A percentile compares a stretch with the other conserved stretches of the same genome.
Evolutionary conservation across 148 eudicot species (phyloP).

Genomic region (Chenopodium suecicum): DNA sequence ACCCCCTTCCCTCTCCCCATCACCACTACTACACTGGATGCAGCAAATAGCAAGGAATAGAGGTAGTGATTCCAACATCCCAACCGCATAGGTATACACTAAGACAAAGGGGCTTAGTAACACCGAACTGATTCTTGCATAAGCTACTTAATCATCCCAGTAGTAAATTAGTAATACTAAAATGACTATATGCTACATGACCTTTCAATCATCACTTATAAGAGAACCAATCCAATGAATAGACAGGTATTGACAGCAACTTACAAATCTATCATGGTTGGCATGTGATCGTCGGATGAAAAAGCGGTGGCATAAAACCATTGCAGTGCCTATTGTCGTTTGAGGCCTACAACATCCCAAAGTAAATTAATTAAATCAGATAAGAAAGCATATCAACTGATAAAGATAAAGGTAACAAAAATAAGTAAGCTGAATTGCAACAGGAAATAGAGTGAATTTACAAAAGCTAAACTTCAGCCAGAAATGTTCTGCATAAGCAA

Average conservation of each 20-base stretch:
- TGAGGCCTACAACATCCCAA: conserved; percentile 72
- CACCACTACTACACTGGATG: background rate
- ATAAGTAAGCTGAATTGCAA: background rate
- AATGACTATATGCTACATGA: background rate
- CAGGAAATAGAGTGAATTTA: background rate
- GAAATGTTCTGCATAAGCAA: background rate
- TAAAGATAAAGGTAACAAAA: background rate
- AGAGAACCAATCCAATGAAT: background rate
- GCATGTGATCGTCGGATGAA: conserved; percentile 92
- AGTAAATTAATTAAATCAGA: conserved; percentile 1
- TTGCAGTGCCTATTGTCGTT: conserved; percentile 89
- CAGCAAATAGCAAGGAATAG: background rate
- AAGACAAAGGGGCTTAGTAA: background rate
- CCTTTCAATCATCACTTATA: background rate
- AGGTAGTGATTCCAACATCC: background rate
- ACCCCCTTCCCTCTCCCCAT: background rate
- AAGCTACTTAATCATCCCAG: background rate
- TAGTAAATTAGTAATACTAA: no score
- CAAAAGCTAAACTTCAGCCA: background rate
- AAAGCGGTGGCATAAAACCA: conserved; percentile 98
- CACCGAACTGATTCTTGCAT: background rate
- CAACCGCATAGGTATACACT: background rate
- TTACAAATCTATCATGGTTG: conserved; percentile 93
- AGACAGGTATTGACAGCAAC: conserved; percentile 28
- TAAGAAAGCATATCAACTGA: conserved; percentile 4